Percentiles rank a stretch among this genome's conserved stretches.
phyloP scores from a whole-genome alignment of 169 alveolate species.

The Plasmodium knowlesi region DNA sequence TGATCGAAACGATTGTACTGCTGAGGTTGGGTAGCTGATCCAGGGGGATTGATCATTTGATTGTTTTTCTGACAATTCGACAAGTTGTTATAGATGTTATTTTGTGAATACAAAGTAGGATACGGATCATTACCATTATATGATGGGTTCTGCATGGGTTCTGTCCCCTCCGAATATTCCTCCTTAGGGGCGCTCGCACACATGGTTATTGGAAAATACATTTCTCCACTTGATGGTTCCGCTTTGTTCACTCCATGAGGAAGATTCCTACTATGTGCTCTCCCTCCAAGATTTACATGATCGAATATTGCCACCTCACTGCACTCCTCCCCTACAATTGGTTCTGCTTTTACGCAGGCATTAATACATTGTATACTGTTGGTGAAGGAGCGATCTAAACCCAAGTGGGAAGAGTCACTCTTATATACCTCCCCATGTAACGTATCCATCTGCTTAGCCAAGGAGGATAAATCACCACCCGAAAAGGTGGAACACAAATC shows the following conservation, averaged over 20 bases:
- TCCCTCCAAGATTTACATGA: neutral
- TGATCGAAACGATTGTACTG: neutral
- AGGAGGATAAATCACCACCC: neutral
- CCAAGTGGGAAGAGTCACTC: neutral
- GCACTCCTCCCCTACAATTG: neutral
- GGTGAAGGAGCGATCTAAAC: neutral
- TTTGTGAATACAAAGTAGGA: neutral
- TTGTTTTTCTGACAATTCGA: neutral
- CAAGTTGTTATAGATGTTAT: neutral
- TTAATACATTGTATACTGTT: neutral
- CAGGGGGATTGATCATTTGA: neutral
- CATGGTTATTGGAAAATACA: neutral
- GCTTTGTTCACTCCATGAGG: neutral
- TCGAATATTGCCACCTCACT: neutral
- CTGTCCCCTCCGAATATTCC: neutral
- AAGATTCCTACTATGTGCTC: neutral
- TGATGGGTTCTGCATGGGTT: neutral
- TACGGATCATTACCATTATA: neutral
- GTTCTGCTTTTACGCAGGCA: neutral
- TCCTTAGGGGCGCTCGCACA: neutral
- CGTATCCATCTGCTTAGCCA: neutral
- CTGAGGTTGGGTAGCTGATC: too few species aligned
- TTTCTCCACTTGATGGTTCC: neutral
- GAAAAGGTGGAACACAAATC: neutral
- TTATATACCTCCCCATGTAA: neutral